Evolutionary conservation across 1,284 basidiomycete genomes (phyloP).

Genomic region (Cryptococcus sp.): DNA sequence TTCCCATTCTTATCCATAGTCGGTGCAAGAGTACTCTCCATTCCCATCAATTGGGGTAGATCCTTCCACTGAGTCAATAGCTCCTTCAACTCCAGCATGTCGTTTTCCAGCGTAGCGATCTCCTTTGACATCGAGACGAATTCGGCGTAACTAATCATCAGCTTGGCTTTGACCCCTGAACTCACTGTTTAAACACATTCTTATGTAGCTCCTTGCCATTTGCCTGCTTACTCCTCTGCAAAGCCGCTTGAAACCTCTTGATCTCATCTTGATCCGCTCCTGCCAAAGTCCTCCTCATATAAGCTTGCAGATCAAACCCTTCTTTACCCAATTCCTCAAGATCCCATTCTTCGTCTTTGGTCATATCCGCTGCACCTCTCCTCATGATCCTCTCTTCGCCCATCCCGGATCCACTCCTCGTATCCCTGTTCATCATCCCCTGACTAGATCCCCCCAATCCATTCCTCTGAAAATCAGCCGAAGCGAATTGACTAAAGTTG

Average conservation of each 20-base stretch:
- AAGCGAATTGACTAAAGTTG: slow-evolving; percentile 25
- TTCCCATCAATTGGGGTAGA: slow-evolving; percentile 86
- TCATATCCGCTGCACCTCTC: slow-evolving; percentile 30
- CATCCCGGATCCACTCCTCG: neutral
- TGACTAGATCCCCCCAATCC: slow-evolving; percentile 11
- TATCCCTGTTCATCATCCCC: neutral
- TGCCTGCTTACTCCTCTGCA: slow-evolving; percentile 35
- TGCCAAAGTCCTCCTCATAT: slow-evolving; percentile 36
- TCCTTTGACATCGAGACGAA: slow-evolving; percentile 97
- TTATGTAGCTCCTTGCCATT: slow-evolving; percentile 54
- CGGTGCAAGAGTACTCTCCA: slow-evolving; percentile 60
- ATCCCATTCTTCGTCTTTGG: slow-evolving; percentile 50
- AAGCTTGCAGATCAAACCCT: slow-evolving; percentile 63
- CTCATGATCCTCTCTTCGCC: slow-evolving; percentile 31
- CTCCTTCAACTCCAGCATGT: slow-evolving; percentile 96
- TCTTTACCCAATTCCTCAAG: slow-evolving; percentile 66
- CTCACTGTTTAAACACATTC: slow-evolving; percentile 85
- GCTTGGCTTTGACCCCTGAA: slow-evolving; percentile 6
- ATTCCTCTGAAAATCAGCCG: slow-evolving; percentile 22
- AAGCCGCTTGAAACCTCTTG: slow-evolving; percentile 40
- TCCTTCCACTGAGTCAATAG: slow-evolving; percentile 89
- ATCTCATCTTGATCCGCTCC: slow-evolving; percentile 48
- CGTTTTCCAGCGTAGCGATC: slow-evolving; percentile 91
- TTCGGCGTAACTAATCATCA: slow-evolving; percentile 71
- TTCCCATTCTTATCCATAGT: slow-evolving; percentile 41